Base-by-base conservation (phyloP, 2,329 filamentous ascomycete species). In the Trichoderma pleuroti region DNA sequence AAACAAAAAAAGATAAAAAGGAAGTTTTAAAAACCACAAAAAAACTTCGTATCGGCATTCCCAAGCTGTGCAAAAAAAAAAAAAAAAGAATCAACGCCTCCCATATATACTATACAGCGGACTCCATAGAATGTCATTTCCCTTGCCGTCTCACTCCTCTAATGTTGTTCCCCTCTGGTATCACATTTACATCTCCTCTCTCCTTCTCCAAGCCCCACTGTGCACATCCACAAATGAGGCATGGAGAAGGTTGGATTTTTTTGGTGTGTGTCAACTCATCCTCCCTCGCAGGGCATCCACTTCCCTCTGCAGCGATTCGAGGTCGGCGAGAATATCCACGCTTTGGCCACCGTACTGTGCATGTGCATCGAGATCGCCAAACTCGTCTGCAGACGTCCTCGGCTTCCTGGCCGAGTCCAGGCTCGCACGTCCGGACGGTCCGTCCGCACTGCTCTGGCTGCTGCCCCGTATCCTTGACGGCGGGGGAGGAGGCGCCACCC, bases 221-320 rank as follows among this genome's bases (percentile, higher is more conserved):
- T 7, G 52, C 14, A 68, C 49, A 28, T 49, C 10, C 36, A 24
- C 54, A 61, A 54, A 57, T 26, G 14, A 32, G 34, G n/a, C 18
- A 57, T 39, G 36, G n/a, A 28, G 21, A 21, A 49, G 24, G 32
- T 28, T 39, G 2, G n/a, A n/a, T 0, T 12, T 3, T 21, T 54
- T 14, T 52, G 1, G 21, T 49, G 2, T 12, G n/a, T 34, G 12
- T 70, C 26, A 72, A 28, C 52, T 54, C 16, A 70, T 70, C 10
- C 30, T 65, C 26, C 80, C 81, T 66, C 80, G 76, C 57, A 91
- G 76, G 5, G 88, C 91, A 80, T 95, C 92, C 49, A 95, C 92
- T 76, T 95, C 92, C 76, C 87, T 86, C 80, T 93, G 92, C 73
- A 95, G 80, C 26, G 89, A 89, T 60, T 88, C 87, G 69, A 95